Evolutionary conservation across 2,329 filamentous ascomycete genomes (phyloP), one percentile per base, ranked within the genome.

Genomic region (Phoma sp.): DNA sequence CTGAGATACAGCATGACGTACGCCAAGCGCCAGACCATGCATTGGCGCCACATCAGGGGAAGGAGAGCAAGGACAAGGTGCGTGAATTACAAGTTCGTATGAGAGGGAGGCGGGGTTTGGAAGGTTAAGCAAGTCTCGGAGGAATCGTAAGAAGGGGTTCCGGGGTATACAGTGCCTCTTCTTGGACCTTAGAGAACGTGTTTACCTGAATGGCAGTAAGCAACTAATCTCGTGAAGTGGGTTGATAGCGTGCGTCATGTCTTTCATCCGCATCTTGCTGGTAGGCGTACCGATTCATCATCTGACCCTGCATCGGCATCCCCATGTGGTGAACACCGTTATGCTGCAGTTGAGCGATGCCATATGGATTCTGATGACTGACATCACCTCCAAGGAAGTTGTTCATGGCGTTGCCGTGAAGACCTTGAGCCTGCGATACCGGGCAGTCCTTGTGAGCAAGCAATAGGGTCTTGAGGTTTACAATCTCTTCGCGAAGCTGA

Each of bases 391-490:
- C 78, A 25, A 79, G 77, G 65, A 82, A 79, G 60, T 76, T 76
- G 60, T 80, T 79, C 76, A 82, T 81, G 10, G 77, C 76, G 67
- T 78, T 72, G 33, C 79, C 78, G 27, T 75, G 76, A 32, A 95
- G 79, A 3, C 89, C 89, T 74, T 97, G 93, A 40, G 91, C 88
- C 72, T 96, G 90, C 3, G 92, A 92, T 7, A 98, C 89, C 0
- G 93, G 91, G 65, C 95, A 98, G 73, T 98, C 93, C 73, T 98
- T 98, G 77, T 99, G 95, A 0, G 93, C 93, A 22, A 98, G 82
- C 2, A 99, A 81, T 0, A 98, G 80, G 0, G 93, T 96, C 80
- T 97, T 98, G 37, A 99, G 83, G 60, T 93, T 96, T 42, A 98
- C 91, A 55, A 98, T 90, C 71, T 99, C 95, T 70, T 98, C 93